phyloP scores from a whole-genome alignment of 2,329 filamentous ascomycete species.

The Diaporthe humulicola region DNA sequence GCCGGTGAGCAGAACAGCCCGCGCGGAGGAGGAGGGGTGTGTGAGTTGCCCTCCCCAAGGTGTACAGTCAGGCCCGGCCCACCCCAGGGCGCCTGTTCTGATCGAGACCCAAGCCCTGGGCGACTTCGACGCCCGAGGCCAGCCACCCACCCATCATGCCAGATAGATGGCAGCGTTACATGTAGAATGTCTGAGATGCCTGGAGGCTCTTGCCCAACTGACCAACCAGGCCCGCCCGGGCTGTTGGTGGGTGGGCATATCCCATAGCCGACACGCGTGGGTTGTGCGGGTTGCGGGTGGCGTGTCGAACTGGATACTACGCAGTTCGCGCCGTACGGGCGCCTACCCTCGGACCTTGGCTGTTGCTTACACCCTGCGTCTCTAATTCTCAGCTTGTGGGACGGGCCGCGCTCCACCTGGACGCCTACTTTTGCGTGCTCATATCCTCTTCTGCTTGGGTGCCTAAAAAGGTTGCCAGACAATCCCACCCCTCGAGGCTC shows the following conservation, averaged over 20 bases:
- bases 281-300: neutral
- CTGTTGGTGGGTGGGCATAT: neutral
- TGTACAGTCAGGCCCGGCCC: conserved; percentile 10
- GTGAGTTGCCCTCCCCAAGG: neutral
- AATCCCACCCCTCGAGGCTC: conserved; percentile 9
- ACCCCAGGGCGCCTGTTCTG: neutral
- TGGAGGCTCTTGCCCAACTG: neutral
- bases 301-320: neutral
- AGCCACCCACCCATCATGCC: conserved; percentile 1
- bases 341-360: conserved; percentile 2
- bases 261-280: neutral
- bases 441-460: conserved; percentile 15
- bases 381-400: conserved; percentile 12
- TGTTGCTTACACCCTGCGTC: conserved; percentile 19
- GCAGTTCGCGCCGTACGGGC: conserved; percentile 10
- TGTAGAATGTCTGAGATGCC: conserved; percentile 29
- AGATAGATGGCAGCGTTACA: conserved; percentile 19
- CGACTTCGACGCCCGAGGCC: conserved; percentile 12
- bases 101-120: conserved; percentile 4
- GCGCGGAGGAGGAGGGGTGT: neutral
- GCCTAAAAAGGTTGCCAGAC: neutral
- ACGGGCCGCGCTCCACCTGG: conserved; percentile 25
- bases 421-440: neutral
- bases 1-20: conserved; percentile 6
- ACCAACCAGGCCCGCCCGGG: neutral